Percentiles rank a stretch among this genome's conserved stretches.
Evolutionary conservation across 257 asterid species (phyloP).

Genomic region (Ilex aquifolium): DNA sequence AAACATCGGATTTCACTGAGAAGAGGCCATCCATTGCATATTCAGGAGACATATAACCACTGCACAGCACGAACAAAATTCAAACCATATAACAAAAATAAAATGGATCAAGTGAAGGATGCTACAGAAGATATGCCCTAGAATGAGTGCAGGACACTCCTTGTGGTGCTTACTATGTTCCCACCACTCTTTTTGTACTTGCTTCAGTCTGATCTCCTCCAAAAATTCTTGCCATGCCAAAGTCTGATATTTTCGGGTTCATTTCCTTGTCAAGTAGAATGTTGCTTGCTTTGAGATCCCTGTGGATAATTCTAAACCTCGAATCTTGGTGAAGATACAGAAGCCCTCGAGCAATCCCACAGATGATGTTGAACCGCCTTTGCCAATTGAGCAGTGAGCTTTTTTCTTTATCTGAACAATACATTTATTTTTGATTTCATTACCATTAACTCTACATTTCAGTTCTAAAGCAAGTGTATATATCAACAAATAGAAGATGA

Average conservation of each 20-base stretch:
- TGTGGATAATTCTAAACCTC: constrained; percentile 66
- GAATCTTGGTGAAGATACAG: constrained; percentile 78
- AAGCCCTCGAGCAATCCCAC: constrained; percentile 66
- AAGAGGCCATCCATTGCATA: constrained; percentile 81
- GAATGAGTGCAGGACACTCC: neutral
- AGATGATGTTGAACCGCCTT: constrained; percentile 57
- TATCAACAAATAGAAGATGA: too few species aligned
- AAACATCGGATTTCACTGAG: constrained; percentile 69
- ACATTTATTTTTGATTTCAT: neutral
- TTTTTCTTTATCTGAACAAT: constrained; percentile 35
- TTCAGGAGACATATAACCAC: constrained; percentile 86
- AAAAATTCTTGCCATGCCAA: constrained; percentile 82
- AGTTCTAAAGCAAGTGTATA: too few species aligned
- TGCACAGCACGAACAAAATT: constrained; percentile 16
- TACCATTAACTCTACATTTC: too few species aligned
- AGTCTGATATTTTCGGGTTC: constrained; percentile 76
- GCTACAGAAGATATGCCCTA: neutral
- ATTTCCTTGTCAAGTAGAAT: constrained; percentile 57
- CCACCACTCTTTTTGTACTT: constrained; percentile 61
- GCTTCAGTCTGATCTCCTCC: constrained; percentile 75
- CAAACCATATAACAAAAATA: neutral
- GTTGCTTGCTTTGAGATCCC: constrained; percentile 81
- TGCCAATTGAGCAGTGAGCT: constrained; percentile 54
- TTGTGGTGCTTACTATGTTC: constrained; percentile 56
- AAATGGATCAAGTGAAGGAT: neutral